Evolutionary conservation across 495 filamentous ascomycete genomes (phyloP), one percentile per base, ranked within the genome.

Genomic region (Penicillium bovifimosum): DNA sequence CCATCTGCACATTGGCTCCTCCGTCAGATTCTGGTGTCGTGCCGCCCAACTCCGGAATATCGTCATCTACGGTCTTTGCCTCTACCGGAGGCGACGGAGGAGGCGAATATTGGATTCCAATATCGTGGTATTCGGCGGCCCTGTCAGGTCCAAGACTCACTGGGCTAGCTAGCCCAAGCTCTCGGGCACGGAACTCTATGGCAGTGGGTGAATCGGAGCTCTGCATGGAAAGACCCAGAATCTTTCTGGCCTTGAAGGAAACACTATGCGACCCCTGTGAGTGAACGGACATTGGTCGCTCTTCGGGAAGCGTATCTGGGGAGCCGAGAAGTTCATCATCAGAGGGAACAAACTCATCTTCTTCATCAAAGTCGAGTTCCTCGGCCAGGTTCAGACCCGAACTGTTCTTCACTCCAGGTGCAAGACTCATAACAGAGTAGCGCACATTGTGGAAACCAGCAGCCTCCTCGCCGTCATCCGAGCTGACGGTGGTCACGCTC

Each of bases 361-460:
- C 87, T 41, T 87, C 87, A 50, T 88, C 89, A 35, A 95, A 85
- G 45, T 85, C 83, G 52, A 98, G 76, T 75, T 98, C 93, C 58
- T 96, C 89, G 8, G 93, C 93, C 35, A 98, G 71, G 57, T 85
- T 93, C 33, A 90, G 59, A 8, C 87, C 87, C 45, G 60, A 59
- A 32, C 83, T 83, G 16, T 73, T 59, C 61, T 85, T 86, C 9
- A 63, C 56, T 4, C 72, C 80, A 53, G 79, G 72, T 9, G 68
- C 56, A 31, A 72, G 59, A 50, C 71, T 78, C 52, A 85, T 73
- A 32, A 84, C 74, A 9, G 90, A 93, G 63, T 85, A 88, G 29
- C 88, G 80, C 29, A 74, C 69, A 56, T 69, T 69, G 29, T 63
- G 66, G 50, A 64, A 64, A 18, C 54, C 31, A 34, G 28, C 17